Base-by-base conservation (phyloP, 1,139 yeast species). In the Magnusiomyces sp. region DNA sequence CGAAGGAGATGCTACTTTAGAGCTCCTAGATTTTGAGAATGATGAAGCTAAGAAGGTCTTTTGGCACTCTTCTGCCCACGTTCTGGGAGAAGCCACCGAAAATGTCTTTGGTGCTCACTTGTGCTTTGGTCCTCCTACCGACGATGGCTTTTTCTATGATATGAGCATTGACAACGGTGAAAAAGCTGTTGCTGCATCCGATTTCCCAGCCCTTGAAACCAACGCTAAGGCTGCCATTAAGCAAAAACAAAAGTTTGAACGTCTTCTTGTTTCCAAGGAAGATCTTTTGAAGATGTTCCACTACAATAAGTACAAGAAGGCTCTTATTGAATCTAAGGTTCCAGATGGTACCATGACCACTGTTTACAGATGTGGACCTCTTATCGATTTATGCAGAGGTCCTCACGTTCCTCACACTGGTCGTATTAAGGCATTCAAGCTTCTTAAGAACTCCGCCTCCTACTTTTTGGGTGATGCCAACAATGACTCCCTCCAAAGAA, bases 1-100 rank as follows among this genome's bases (percentile, higher is more conserved):
- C 50, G 98, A 92, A 71, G 75, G 70, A 34, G 88, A 83, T 58
- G 72, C 77, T 47, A 67, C 70, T 44, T 73, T 94, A 58, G 94
- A 88, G 66, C 84, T 89, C 61, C 72, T 81, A 56, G 88, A 83
- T 62, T 94, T 94, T 71, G 83, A 80, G 43, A 67, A 81, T 56
- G 88, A 87, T 20, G 97, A 90, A 65, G 98, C 97, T 68, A 87
- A 83, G 67, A 81, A 81, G 58, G 98, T 92, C 45, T 94, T 94
- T 72, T 94, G 98, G 98, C 99, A 94, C 69, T 92, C 98, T 4
- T 84, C 95, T 59, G 99, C 99, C 51, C 99, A 94, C 71, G 92
- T 94, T 54, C 75, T 94, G 60, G 99, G 99, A 70, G 98, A 94
- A 73, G 94, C 97, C 48, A 84, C 95, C 73, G 99, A 94, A 72